phyloP scores from a whole-genome alignment of 495 filamentous ascomycete genomes.

The Trichoderma parareesei region DNA sequence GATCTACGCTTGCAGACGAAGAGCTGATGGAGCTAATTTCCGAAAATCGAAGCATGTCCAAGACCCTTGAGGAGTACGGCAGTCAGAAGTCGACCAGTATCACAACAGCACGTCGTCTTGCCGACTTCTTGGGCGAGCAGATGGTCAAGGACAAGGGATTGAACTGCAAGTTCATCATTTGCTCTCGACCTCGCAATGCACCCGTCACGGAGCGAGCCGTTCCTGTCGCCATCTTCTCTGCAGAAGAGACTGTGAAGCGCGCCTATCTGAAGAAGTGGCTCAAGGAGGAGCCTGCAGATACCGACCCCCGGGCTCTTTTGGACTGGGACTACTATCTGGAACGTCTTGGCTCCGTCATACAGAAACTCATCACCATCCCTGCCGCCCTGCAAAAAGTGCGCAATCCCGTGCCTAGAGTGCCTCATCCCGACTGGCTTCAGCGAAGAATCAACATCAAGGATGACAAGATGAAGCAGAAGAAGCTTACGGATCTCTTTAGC shows the following conservation, averaged over 20 bases:
- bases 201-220: constrained; percentile 93
- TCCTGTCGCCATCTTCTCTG: constrained; percentile 94
- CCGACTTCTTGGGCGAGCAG: constrained; percentile 93
- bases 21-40: constrained; percentile 98
- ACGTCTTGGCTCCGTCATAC: constrained; percentile 88
- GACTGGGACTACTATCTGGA: constrained; percentile 98
- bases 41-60: constrained; percentile 95
- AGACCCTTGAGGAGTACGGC: constrained; percentile 93
- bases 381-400: constrained; percentile 89
- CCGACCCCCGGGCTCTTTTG: constrained; percentile 80
- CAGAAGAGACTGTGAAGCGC: constrained; percentile 76
- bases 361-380: constrained; percentile 98
- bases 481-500: constrained; percentile 86
- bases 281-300: constrained; percentile 85
- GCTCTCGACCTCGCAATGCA: constrained; percentile 72
- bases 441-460: constrained; percentile 89
- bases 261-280: constrained; percentile 92
- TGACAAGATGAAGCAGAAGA: constrained; percentile 95
- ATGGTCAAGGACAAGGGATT: constrained; percentile 99
- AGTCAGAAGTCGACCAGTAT: constrained; percentile 95
- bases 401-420: constrained; percentile 87
- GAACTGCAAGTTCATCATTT: constrained; percentile 99
- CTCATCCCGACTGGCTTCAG: constrained; percentile 95
- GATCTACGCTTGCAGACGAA: constrained; percentile 83
- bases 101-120: constrained; percentile 90